Conservation (phyloP, 2,329 filamentous ascomycete species). For the Pyricularia pennisetigena region DNA sequence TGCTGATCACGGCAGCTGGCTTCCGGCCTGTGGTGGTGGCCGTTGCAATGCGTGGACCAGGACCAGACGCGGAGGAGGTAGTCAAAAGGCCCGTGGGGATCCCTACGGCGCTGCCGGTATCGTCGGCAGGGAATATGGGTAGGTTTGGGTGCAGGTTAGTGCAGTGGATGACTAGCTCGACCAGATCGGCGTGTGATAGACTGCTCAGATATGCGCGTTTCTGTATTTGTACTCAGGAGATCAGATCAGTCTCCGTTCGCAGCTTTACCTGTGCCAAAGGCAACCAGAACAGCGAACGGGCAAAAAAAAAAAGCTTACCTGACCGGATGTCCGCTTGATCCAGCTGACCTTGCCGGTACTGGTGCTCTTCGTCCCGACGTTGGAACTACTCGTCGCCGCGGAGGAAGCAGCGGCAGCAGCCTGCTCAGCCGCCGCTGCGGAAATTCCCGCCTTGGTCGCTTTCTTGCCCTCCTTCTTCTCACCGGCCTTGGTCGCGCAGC, state of each 20-base stretch:
- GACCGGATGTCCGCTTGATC: slow-evolving; percentile 24
- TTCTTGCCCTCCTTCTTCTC: slow-evolving; percentile 11
- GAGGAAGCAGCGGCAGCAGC: not conserved
- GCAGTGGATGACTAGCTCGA: slow-evolving; percentile 54
- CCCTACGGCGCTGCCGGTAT: not conserved
- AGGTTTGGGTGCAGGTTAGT: slow-evolving; percentile 53
- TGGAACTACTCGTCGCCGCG: not conserved
- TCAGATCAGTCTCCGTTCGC: not conserved
- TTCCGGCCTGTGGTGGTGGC: slow-evolving; percentile 8
- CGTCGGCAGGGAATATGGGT: slow-evolving; percentile 45
- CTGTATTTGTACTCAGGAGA: slow-evolving; percentile 20
- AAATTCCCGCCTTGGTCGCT: slow-evolving; percentile 10
- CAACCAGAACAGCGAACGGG: not conserved
- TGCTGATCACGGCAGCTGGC: not conserved
- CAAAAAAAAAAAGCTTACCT: slow-evolving; percentile 20
- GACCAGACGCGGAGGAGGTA: slow-evolving; percentile 13
- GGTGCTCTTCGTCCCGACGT: not conserved
- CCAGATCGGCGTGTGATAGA: slow-evolving; percentile 50
- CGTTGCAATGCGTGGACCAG: slow-evolving; percentile 17
- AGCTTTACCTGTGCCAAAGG: not conserved
- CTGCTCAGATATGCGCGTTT: slow-evolving; percentile 53
- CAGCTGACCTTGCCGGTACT: slow-evolving; percentile 20
- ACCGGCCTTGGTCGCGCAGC: slow-evolving; percentile 41
- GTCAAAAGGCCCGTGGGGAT: not conserved
- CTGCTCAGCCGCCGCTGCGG: not conserved